phyloP scores from a whole-genome alignment of 176 grass and related monocot genomes.

The Tillandsia leiboldiana region DNA sequence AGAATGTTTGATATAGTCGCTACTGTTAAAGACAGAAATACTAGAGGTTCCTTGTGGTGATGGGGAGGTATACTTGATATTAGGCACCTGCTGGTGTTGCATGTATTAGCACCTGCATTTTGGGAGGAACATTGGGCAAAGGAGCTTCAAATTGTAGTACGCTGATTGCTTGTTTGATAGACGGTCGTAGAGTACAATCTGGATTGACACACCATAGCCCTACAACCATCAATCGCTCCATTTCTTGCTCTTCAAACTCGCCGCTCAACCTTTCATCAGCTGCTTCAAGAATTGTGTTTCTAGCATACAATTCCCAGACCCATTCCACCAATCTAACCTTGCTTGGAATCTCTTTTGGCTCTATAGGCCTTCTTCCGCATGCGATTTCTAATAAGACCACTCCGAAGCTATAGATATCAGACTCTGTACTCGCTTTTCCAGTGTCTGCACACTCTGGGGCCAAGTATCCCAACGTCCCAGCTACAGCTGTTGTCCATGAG shows the following conservation, averaged over 20 bases:
- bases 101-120: conserved; percentile 45
- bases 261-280: conserved; percentile 41
- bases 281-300: conserved; percentile 43
- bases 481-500: conserved; percentile 46
- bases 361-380: conserved; percentile 46
- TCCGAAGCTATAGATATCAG: conserved; percentile 76
- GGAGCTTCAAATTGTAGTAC: conserved; percentile 52
- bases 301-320: conserved; percentile 75
- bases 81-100: no score
- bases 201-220: conserved; percentile 80
- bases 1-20: no score
- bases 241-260: conserved; percentile 40
- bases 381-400: conserved; percentile 60
- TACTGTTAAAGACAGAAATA: no score
- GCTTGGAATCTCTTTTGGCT: conserved; percentile 23
- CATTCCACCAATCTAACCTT: conserved; percentile 46
- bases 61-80: no score
- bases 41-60: no score
- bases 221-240: conserved; percentile 59
- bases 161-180: conserved; percentile 48
- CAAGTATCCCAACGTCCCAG: conserved; percentile 65
- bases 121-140: conserved; percentile 40
- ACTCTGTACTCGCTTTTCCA: conserved; percentile 51
- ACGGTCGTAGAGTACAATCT: conserved; percentile 50
- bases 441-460: conserved; percentile 59